Conservation (phyloP, 495 filamentous ascomycete species). For the Hypoxylon lienhwacheense region DNA sequence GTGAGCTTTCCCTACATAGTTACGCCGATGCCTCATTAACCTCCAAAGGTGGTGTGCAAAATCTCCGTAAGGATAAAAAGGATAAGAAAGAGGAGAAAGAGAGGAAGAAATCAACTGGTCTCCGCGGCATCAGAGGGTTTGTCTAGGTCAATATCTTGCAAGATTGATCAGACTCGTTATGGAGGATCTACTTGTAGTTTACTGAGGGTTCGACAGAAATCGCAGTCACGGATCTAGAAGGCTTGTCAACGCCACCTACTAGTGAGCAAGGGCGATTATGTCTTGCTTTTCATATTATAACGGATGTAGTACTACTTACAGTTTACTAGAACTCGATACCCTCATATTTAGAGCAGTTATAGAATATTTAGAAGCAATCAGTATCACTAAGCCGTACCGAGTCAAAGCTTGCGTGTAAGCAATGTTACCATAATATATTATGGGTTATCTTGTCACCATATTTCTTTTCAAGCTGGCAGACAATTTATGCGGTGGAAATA, state of each 20-base stretch:
- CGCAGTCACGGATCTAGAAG: not conserved
- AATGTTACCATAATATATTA: not conserved
- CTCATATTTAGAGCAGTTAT: not conserved
- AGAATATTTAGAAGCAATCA: not conserved
- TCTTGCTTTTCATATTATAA: conserved; percentile 1
- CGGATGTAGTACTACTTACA: not conserved
- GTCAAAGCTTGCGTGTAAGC: not conserved
- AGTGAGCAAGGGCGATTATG: not conserved
- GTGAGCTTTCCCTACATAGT: conserved; percentile 32
- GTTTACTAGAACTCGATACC: conserved; percentile 3
- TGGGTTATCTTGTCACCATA: not conserved
- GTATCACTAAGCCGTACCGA: not conserved
- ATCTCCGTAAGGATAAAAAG: conserved; percentile 56
- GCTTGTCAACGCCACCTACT: not conserved
- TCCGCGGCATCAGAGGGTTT: conserved; percentile 57
- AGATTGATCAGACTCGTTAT: not conserved
- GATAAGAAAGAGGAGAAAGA: conserved; percentile 53
- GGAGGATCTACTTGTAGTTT: not conserved
- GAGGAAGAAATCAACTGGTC: conserved; percentile 54
- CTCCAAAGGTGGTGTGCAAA: conserved; percentile 56
- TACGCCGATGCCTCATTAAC: conserved; percentile 36
- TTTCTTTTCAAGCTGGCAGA: not conserved
- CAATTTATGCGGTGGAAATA: no score
- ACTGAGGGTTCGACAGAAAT: not conserved
- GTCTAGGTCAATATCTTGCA: conserved; percentile 33